Evolutionary conservation across 495 filamentous ascomycete species (phyloP), one percentile per base, ranked within the genome.

Genomic region (Hypomontagnella monticulosa): DNA sequence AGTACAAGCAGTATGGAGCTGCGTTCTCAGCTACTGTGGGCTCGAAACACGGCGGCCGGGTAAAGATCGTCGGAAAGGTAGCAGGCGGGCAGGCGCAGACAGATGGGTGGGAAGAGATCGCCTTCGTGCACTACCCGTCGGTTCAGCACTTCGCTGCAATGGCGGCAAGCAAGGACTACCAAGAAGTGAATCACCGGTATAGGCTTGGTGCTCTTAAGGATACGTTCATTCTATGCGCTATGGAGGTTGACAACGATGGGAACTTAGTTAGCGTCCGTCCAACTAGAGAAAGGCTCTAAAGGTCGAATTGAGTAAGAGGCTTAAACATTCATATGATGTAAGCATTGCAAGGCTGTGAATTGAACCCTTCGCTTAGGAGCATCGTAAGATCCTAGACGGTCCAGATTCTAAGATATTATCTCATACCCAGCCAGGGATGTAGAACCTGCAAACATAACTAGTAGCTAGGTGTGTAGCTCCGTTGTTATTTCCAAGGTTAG

Each of bases 71-170:
- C 0, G 88, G 88, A 0, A 84, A 75, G 43, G 84, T 89, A 43
- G 63, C 46, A 5, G 46, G 15, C 14, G 48, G 63, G 49, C 66
- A 71, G 27, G 74, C 77, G 32, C 73, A 76, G 11, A 43, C 37
- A 66, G 51, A 76, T 58, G 34, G 59, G 20, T 73, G 73, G 71
- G 71, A 75, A 1, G 73, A 75, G 81, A 86, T 80, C 79, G 87
- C 87, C 4, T 73, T 89, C 44, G 87, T 87, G 67, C 87, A 89
- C 78, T 89, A 89, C 74, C 87, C 88, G 7, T 85, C 80, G 42
- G 80, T 89, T 36, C 53, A 65, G 41, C 87, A 90, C 72, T 89
- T 89, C 67, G 83, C 80, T 56, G 84, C 86, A 69, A 90, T 89
- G 87, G 67, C 85, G n/a, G 83, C 74, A 8, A 80, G 81, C 30